Evolutionary conservation across 441 rosid species (phyloP).

Genomic region (Pelargonium cotyledonis): DNA sequence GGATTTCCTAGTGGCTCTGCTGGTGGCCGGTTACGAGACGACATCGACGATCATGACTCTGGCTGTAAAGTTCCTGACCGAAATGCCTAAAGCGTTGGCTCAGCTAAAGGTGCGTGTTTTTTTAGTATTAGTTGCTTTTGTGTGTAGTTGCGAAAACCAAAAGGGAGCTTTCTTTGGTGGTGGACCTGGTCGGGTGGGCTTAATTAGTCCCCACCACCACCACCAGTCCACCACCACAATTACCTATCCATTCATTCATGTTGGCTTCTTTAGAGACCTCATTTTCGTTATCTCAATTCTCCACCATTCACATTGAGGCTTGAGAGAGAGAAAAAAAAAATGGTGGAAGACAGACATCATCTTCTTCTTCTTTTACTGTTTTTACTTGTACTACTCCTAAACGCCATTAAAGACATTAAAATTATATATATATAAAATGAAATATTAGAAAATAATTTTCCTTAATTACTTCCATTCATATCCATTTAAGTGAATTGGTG

Average conservation of each 20-base stretch:
- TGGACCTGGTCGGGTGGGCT: not conserved
- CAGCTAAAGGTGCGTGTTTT: conserved; percentile 57
- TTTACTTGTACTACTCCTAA: no score
- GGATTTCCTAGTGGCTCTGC: conserved; percentile 77
- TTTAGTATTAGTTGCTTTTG: no score
- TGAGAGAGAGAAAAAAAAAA: no score
- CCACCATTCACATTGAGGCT: conserved; percentile 26
- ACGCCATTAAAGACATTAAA: no score
- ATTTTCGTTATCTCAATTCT: conserved; percentile 23
- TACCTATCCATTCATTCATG: not conserved
- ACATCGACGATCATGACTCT: conserved; percentile 94
- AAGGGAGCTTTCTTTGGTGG: conserved; percentile 14
- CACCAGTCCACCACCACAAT: no score
- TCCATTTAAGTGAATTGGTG: no score
- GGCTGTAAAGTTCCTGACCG: conserved; percentile 86
- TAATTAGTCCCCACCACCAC: no score
- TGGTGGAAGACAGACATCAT: no score
- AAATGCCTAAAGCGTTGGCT: conserved; percentile 81
- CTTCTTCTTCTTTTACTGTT: no score
- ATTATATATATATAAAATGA: no score
- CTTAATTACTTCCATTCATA: no score
- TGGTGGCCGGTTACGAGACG: conserved; percentile 95
- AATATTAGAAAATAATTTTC: no score
- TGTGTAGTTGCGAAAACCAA: not conserved
- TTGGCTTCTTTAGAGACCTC: conserved; percentile 26